Percentiles rank a stretch among this genome's conserved stretches.
phyloP scores from a whole-genome alignment of 2,329 filamentous ascomycete species.

The Neofusicoccum kwambonambiense region DNA sequence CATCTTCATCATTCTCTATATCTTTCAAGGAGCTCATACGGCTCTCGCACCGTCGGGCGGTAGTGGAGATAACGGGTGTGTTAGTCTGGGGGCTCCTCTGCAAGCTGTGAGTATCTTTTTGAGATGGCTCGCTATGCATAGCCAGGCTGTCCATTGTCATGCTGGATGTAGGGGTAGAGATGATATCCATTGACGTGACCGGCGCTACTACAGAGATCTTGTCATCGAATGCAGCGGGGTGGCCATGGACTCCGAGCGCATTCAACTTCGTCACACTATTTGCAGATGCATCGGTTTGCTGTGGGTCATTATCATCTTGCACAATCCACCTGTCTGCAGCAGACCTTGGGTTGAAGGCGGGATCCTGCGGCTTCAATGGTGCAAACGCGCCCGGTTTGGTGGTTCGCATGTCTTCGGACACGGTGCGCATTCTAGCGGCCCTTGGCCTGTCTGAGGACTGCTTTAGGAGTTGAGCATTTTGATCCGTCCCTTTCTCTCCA shows the following conservation, averaged over 20 bases:
- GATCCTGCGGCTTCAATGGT: neutral
- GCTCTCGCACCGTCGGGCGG: too few relatives aligned
- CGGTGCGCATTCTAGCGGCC: neutral
- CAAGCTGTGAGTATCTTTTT: neutral
- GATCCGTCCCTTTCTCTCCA: neutral
- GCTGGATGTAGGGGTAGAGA: neutral
- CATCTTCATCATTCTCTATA: too few relatives aligned
- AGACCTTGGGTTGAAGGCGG: neutral
- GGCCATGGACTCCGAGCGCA: neutral
- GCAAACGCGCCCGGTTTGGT: neutral
- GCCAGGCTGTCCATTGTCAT: neutral
- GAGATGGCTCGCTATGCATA: neutral
- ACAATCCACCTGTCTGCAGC: neutral
- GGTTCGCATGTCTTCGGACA: neutral
- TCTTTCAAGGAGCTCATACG: too few relatives aligned
- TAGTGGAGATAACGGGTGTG: neutral
- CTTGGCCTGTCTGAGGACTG: neutral
- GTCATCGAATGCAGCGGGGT: neutral
- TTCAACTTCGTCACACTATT: neutral
- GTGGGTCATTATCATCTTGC: neutral
- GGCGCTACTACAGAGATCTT: neutral
- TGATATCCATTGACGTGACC: constrained; percentile 15
- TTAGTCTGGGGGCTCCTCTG: too few relatives aligned
- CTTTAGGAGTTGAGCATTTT: neutral
- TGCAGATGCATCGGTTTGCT: neutral